Evolutionary conservation across 495 filamentous ascomycete species (phyloP).

Genomic region (Evernia prunastri): DNA sequence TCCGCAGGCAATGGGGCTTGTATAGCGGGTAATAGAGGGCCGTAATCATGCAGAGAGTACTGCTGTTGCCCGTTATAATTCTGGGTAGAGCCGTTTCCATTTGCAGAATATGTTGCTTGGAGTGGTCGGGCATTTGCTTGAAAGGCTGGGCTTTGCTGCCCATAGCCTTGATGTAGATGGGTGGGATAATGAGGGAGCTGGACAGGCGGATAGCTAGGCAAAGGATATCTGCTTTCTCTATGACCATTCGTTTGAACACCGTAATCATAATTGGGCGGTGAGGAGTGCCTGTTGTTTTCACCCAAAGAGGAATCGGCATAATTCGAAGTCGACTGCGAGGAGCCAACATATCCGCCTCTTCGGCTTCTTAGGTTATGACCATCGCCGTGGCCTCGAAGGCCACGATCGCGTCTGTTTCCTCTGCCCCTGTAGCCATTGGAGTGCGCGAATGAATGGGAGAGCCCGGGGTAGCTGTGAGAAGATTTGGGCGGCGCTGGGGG

Average conservation of each 20-base stretch:
- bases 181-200: slow-evolving; percentile 22
- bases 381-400: slow-evolving; percentile 47
- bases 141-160: slow-evolving; percentile 25
- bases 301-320: slow-evolving; percentile 7
- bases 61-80: slow-evolving; percentile 19
- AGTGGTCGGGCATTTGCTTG: neutral
- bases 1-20: neutral
- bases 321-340: slow-evolving; percentile 6
- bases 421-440: slow-evolving; percentile 21
- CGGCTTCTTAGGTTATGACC: slow-evolving; percentile 43
- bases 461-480: slow-evolving; percentile 28
- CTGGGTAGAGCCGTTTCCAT: slow-evolving; percentile 24
- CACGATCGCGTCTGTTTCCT: slow-evolving; percentile 42
- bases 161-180: slow-evolving; percentile 13
- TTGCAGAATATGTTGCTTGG: slow-evolving; percentile 26
- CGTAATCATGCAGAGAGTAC: neutral
- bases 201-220: slow-evolving; percentile 21
- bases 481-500: slow-evolving; percentile 36
- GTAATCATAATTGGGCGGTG: neutral
- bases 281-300: neutral
- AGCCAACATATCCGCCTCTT: slow-evolving; percentile 19
- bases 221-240: slow-evolving; percentile 14
- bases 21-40: neutral
- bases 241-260: slow-evolving; percentile 12
- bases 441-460: slow-evolving; percentile 8